Percentiles rank a stretch among this genome's conserved stretches.
These are phyloP conservation scores for Corymbia citriodora DNA, from an alignment of 441 rosid genomes.

Conservation along the genomic window DNA sequence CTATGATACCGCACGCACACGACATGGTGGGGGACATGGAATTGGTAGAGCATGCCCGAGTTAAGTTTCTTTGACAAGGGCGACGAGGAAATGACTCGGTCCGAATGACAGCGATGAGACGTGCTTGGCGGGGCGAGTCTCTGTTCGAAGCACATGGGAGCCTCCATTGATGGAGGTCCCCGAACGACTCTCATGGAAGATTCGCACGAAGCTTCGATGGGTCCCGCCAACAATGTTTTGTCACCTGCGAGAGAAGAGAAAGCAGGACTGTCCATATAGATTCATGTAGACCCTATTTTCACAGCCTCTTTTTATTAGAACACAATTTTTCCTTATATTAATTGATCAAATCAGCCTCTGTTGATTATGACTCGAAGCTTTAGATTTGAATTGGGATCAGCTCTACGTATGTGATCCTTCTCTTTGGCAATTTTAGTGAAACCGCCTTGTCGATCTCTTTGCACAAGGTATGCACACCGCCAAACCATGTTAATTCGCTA, in stretches of 20 bases:
- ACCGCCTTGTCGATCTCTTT: not conserved
- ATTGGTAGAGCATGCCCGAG: no score
- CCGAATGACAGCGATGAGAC: not conserved
- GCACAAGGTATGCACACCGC: accelerated
- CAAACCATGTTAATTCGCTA: not conserved
- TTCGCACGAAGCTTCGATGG: not conserved
- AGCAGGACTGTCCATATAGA: not conserved
- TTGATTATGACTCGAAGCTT: not conserved
- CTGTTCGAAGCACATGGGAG: not conserved
- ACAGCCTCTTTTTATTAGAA: not conserved
- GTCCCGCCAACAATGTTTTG: not conserved
- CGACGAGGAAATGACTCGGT: not conserved
- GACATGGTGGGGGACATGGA: no score
- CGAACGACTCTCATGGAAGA: not conserved
- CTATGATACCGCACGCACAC: not conserved
- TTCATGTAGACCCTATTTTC: not conserved
- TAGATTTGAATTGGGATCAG: not conserved
- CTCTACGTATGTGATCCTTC: not conserved
- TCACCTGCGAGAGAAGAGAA: not conserved
- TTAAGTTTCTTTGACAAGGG: no score
- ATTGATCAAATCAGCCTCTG: not conserved
- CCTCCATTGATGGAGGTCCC: not conserved
- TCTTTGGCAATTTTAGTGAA: not conserved
- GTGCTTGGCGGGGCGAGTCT: not conserved
- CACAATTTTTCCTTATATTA: not conserved